phyloP scores from a whole-genome alignment of 1,284 basidiomycete genomes.

The Xanthoconium separans region DNA sequence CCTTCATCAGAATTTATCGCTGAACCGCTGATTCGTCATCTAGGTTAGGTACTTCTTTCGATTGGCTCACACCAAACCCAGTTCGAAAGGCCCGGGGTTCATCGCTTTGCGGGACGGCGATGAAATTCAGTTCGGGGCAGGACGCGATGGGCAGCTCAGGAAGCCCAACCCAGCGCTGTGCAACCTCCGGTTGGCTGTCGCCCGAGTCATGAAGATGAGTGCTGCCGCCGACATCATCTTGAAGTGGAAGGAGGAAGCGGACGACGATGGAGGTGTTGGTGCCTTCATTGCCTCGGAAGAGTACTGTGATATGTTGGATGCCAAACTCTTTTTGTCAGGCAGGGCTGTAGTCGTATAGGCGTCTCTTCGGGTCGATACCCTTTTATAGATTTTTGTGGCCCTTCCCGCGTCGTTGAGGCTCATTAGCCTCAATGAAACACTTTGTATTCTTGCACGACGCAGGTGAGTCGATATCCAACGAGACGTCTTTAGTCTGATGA shows the following conservation, averaged over 20 bases:
- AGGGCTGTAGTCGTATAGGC: background rate
- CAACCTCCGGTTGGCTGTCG: constrained; percentile 7
- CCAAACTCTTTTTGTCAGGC: constrained; percentile 6
- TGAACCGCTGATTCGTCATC: too few relatives aligned
- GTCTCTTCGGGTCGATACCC: background rate
- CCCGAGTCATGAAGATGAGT: constrained; percentile 9
- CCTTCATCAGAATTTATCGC: too few relatives aligned
- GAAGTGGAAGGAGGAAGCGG: constrained; percentile 8
- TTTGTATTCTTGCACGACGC: too few relatives aligned
- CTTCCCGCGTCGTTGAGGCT: too few relatives aligned
- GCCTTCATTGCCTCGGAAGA: constrained; percentile 4
- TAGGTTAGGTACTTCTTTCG: too few relatives aligned
- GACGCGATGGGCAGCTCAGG: background rate
- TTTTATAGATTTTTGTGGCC: too few relatives aligned
- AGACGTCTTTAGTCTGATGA: too few relatives aligned
- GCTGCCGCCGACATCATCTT: constrained; percentile 4
- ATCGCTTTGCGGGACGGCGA: constrained; percentile 3
- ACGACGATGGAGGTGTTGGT: background rate
- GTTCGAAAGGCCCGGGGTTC: background rate
- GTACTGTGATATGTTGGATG: constrained; percentile 6
- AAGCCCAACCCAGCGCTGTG: background rate
- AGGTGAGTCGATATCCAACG: too few relatives aligned
- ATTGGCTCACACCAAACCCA: background rate
- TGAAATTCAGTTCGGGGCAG: constrained; percentile 3
- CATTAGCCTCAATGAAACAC: too few relatives aligned